phyloP scores from a whole-genome alignment of 2,329 filamentous ascomycete genomes.

The Paecilomyces fulvus region DNA sequence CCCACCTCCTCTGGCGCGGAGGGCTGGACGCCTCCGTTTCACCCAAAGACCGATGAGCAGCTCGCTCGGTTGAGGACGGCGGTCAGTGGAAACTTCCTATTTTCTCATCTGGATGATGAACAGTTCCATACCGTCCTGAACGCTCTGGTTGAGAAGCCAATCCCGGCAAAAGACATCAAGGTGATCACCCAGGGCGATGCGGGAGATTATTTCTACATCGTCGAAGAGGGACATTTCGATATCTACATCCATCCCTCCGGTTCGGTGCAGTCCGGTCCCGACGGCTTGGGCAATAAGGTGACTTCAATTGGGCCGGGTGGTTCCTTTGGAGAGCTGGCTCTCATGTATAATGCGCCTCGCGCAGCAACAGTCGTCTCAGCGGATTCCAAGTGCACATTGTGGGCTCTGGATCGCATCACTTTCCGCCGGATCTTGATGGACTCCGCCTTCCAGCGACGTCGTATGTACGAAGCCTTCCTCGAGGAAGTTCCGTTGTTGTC shows the following conservation, averaged over 20 bases:
- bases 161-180: slow-evolving; percentile 81
- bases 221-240: slow-evolving; percentile 84
- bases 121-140: slow-evolving; percentile 80
- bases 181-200: slow-evolving; percentile 94
- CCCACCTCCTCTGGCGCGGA: slow-evolving; percentile 74
- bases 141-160: slow-evolving; percentile 87
- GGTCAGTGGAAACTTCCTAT: slow-evolving; percentile 85
- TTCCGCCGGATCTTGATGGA: slow-evolving; percentile 99
- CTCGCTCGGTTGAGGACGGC: slow-evolving; percentile 67
- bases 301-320: slow-evolving; percentile 76
- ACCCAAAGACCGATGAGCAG: slow-evolving; percentile 77
- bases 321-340: slow-evolving; percentile 89
- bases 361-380: slow-evolving; percentile 87
- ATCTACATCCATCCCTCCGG: slow-evolving; percentile 80
- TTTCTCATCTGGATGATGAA: slow-evolving; percentile 89
- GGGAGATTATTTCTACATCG: slow-evolving; percentile 96
- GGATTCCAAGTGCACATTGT: slow-evolving; percentile 70
- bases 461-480: slow-evolving; percentile 95
- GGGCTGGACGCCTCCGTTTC: slow-evolving; percentile 81
- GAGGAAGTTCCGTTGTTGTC: slow-evolving; percentile 84
- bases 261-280: slow-evolving; percentile 65
- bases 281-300: slow-evolving; percentile 78
- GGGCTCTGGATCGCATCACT: slow-evolving; percentile 90
- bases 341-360: slow-evolving; percentile 98
- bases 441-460: slow-evolving; percentile 86